Evolutionary conservation across 2,329 filamentous ascomycete species (phyloP), one percentile per base, ranked within the genome.

Genomic region (Chaetomium sp.): DNA sequence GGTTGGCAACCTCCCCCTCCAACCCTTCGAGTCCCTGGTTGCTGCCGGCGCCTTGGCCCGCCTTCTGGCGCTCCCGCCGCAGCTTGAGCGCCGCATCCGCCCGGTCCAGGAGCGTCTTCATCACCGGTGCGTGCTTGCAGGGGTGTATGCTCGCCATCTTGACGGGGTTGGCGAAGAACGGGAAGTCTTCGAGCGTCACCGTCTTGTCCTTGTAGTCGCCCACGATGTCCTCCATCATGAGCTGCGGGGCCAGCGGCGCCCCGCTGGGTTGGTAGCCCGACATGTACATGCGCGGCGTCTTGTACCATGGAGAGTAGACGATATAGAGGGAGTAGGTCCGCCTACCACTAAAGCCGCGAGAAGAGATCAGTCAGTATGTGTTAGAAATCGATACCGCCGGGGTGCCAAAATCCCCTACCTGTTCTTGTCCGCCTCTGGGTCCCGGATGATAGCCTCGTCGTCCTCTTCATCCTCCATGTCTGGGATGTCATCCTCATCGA

Each of bases 391-490:
- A 7, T 35, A 33, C n/a, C 32, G 14, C 8, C 19, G 14, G 10
- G 36, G 19, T 8, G 32, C 32, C 27, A 14, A 9, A 40, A 33
- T 19, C 32, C 52, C 71, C 59, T 67, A 78, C 80, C 73, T 76
- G 60, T 71, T 76, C 60, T 70, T 74, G 55, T 75, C 72, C 6
- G 72, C 69, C 34, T 78, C 73, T 6, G 83, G 78, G 64, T 95
- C 91, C 10, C 88, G 81, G 66, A 97, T 97, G 68, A 99, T 97
- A 45, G 94, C 94, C 72, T 97, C 91, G 60, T 95, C 91, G 59
- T 96, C 91, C 62, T 97, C 92, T 55, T 97, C 92, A 61, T 97
- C 94, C 68, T 97, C 94, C 91, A 97, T 97, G 68, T 97, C 92
- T 0, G 91, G 92, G 59, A 97, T 96, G 66, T 96, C 92, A 45